Evolutionary conservation across 2,329 filamentous ascomycete genomes (phyloP).

Genomic region (Monilinia polystroma): DNA sequence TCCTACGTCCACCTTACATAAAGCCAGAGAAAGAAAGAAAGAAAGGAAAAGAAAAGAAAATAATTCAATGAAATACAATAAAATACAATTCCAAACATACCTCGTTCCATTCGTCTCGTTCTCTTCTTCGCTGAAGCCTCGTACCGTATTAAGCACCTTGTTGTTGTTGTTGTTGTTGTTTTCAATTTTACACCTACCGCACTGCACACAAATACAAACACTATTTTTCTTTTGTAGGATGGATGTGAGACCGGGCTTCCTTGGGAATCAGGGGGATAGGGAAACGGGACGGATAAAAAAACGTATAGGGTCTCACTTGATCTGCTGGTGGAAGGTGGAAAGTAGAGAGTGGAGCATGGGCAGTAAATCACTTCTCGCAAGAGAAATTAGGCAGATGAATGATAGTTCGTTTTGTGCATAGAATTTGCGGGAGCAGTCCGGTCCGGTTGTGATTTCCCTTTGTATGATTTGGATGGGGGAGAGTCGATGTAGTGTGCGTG

Average conservation of each 20-base stretch:
- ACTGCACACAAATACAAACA: not conserved
- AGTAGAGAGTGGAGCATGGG: too few species aligned
- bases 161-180: too few species aligned
- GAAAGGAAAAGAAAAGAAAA: too few species aligned
- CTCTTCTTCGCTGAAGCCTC: too few species aligned
- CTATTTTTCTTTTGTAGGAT: slow-evolving; percentile 17
- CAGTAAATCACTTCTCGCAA: not conserved
- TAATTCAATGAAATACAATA: too few species aligned
- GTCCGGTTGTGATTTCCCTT: too few species aligned
- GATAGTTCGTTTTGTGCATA: slow-evolving; percentile 21
- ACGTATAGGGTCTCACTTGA: not conserved
- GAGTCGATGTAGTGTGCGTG: not conserved
- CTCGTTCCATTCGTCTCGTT: not conserved
- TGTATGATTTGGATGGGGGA: too few species aligned
- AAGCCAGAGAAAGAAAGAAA: slow-evolving; percentile 14
- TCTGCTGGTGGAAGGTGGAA: not conserved
- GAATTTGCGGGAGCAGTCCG: not conserved
- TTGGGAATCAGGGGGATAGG: not conserved
- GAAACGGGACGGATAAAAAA: not conserved
- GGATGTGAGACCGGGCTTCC: not conserved
- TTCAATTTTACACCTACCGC: too few species aligned
- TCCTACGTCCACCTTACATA: slow-evolving; percentile 13
- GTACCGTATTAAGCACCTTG: too few species aligned
- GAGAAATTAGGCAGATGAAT: not conserved
- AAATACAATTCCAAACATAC: not conserved